Conservation (phyloP, 345 rosid genomes). For the Alliaria petiolata region DNA sequence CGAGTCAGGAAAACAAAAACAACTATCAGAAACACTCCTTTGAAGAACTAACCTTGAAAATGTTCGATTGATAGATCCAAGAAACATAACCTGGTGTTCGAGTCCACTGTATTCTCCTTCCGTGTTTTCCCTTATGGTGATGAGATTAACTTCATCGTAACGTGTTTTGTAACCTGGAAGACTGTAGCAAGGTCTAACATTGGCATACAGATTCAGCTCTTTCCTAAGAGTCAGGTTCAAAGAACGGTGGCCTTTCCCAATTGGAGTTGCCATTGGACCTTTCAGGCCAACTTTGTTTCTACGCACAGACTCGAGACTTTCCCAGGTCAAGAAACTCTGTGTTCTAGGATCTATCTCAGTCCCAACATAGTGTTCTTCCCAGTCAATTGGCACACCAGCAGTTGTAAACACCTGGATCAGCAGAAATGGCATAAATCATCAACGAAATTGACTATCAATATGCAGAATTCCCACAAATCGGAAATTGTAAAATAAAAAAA, state of each 20-base stretch:
- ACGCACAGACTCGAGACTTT: constrained; percentile 94
- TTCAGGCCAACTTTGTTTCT: constrained; percentile 83
- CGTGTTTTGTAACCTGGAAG: constrained; percentile 96
- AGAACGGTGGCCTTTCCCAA: constrained; percentile 99
- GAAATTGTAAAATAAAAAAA: not conserved
- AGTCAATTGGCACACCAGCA: constrained; percentile 91
- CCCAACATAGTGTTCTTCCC: constrained; percentile 95
- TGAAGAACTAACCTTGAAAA: not conserved
- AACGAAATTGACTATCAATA: not conserved
- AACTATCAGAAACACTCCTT: not conserved
- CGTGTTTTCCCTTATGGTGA: constrained; percentile 94
- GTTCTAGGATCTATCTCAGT: constrained; percentile 90
- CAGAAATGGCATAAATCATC: not conserved
- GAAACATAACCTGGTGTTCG: constrained; percentile 76
- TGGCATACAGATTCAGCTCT: constrained; percentile 92
- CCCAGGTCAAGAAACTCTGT: constrained; percentile 96
- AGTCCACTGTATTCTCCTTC: constrained; percentile 99
- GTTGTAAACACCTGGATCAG: constrained; percentile 52
- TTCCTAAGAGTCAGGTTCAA: constrained; percentile 90
- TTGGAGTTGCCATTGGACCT: constrained; percentile 99
- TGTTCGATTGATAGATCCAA: not conserved
- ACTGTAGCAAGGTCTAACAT: constrained; percentile 98
- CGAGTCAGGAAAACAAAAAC: not conserved
- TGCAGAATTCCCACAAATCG: not conserved
- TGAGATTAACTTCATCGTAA: constrained; percentile 83